Conservation (phyloP, 192 early-diverging fungal genomes). For the Coemansia sp. region DNA sequence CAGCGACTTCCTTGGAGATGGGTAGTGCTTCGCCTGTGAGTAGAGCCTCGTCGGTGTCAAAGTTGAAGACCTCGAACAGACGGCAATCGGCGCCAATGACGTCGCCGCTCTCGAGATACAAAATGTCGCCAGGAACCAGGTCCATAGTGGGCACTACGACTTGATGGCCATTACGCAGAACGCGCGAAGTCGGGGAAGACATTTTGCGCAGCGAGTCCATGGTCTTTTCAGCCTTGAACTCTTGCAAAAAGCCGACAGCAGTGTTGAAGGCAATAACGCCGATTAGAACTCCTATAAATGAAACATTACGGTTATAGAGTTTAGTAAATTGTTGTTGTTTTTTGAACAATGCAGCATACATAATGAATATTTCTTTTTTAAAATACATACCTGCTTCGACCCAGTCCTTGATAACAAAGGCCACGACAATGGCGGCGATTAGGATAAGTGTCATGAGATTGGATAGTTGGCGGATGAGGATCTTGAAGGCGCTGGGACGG, state of each 20-base stretch:
- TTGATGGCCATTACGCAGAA: constrained; percentile 82
- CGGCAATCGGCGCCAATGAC: constrained; percentile 92
- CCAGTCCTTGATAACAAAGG: constrained; percentile 69
- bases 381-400: constrained; percentile 58
- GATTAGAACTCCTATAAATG: constrained; percentile 69
- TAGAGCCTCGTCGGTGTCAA: constrained; percentile 91
- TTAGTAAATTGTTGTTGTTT: neutral
- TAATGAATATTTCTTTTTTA: neutral
- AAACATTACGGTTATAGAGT: neutral
- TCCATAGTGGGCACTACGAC: constrained; percentile 74
- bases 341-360: neutral
- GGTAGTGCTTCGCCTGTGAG: constrained; percentile 91
- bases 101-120: constrained; percentile 93
- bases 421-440: constrained; percentile 64
- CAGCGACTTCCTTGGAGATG: constrained; percentile 68
- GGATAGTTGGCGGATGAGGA: constrained; percentile 66
- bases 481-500: constrained; percentile 64
- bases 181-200: constrained; percentile 83
- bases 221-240: constrained; percentile 93
- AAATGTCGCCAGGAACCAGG: constrained; percentile 88
- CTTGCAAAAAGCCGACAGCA: constrained; percentile 92
- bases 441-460: constrained; percentile 72
- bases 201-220: constrained; percentile 91
- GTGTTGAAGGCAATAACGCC: constrained; percentile 86
- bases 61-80: constrained; percentile 80